Base-by-base conservation (phyloP, 495 filamentous ascomycete genomes). In the Penicillium ochrochloron region DNA sequence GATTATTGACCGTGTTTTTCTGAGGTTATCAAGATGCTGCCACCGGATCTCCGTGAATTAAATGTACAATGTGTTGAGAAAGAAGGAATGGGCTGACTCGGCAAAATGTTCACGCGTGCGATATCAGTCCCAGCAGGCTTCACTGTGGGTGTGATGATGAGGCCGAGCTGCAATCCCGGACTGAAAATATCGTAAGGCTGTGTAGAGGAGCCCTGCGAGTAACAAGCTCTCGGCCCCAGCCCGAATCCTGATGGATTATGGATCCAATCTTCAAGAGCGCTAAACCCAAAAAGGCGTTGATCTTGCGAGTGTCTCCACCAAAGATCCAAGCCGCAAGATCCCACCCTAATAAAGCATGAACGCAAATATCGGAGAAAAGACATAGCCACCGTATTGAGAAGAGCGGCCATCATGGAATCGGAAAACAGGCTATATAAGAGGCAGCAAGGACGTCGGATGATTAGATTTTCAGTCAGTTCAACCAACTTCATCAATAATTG, bases 261-360 rank as follows among this genome's bases (percentile, higher is more conserved):
- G 19, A 46, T 46, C 42, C 8, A 12, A 23, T 5, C 42, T 46
- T 46, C n/a, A 46, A 21, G 0, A 12, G 42, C 57, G 50, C 62
- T 60, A 60, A 65, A 54, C 62, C 62, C 35, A 59, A 64, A 64
- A 37, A 5, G 56, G 62, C 39, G 62, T 31, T 64, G 57, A 60
- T 65, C 62, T 65, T 65, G 62, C 62, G 62, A 65, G 53, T 19
- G 17, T 52, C 19, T 52, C 23, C 27, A 27, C 50, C 5, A 23
- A 11, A 46, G 17, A 21, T 12, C 11, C 5, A 11, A 21, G n/a
- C 42, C 42, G n/a, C 42, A 46, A 46, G 42, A 46, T 46, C 19
- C 1, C 42, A 46, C 17, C 42, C n/a, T 46, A 46, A 46, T 7
- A 14, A 3, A 46, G n/a, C 11, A 19, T 46, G 9, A 23, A 46